A percentile compares a stretch with the other conserved stretches of the same genome.
Evolutionary conservation across 192 early-diverging fungal species (phyloP).

Genomic region (Chytriomyces hyalinus): DNA sequence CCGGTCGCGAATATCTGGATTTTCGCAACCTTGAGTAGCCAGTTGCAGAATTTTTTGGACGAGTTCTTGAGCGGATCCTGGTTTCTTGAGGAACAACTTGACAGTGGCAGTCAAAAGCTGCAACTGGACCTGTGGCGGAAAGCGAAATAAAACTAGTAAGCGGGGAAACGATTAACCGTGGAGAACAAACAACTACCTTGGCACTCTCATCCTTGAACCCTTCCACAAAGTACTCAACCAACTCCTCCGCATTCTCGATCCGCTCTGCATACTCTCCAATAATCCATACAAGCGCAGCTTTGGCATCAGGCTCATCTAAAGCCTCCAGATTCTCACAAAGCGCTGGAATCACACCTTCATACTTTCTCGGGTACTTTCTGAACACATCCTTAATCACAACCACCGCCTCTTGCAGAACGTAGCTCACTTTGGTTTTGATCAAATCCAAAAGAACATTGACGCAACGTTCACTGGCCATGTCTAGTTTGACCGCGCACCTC

Average conservation of each 20-base stretch:
- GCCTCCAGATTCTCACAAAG: constrained; percentile 96
- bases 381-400: constrained; percentile 99
- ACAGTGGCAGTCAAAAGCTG: constrained; percentile 93
- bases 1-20: constrained; percentile 96
- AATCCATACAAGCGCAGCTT: constrained; percentile 99
- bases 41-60: constrained; percentile 93
- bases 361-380: constrained; percentile 96
- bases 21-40: constrained; percentile 93
- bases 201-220: constrained; percentile 83
- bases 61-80: constrained; percentile 87
- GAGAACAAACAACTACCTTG: constrained; percentile 8
- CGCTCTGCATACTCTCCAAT: constrained; percentile 97
- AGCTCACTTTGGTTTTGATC: constrained; percentile 96
- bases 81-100: constrained; percentile 94
- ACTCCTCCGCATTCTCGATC: constrained; percentile 93
- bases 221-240: constrained; percentile 87
- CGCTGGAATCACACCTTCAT: constrained; percentile 90
- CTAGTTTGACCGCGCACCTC: constrained; percentile 96
- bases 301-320: constrained; percentile 97
- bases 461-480: constrained; percentile 82
- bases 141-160: constrained; percentile 29
- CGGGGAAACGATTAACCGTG: constrained; percentile 32
- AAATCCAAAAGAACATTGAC: constrained; percentile 86
- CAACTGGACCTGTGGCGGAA: constrained; percentile 77
- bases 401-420: constrained; percentile 98